phyloP scores from a whole-genome alignment of 129 eudicot species.

The Gnaphalium uliginosum region DNA sequence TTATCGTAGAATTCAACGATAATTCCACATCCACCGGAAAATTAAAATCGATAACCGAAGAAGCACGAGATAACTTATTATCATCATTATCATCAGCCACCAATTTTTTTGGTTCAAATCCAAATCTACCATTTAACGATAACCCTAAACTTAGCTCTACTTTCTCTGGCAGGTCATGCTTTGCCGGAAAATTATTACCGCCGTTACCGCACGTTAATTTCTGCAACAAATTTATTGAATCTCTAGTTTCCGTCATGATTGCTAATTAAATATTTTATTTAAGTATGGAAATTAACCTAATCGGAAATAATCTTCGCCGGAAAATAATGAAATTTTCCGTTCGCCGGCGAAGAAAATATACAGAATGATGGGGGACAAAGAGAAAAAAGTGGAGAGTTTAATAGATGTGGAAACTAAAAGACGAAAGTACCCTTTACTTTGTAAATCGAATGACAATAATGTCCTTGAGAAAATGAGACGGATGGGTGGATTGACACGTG shows the following conservation, averaged over 20 bases:
- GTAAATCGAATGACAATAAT: background rate
- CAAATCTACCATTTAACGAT: constrained; percentile 71
- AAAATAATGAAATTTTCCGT: background rate
- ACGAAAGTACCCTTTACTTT: constrained; percentile 24
- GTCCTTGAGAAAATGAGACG: background rate
- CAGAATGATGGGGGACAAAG: background rate
- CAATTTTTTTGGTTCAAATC: constrained; percentile 41
- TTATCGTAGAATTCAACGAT: background rate
- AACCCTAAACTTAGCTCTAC: constrained; percentile 66
- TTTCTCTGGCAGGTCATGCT: background rate
- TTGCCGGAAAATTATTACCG: constrained; percentile 11
- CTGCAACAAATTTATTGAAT: constrained; percentile 32
- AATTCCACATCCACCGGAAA: constrained; percentile 21
- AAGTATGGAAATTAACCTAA: background rate
- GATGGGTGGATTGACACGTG: constrained; percentile 18
- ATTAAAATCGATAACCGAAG: constrained; percentile 40
- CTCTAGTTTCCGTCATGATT: constrained; percentile 36
- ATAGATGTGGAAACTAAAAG: constrained; percentile 9
- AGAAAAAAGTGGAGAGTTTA: constrained; percentile 3
- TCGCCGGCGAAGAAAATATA: constrained; percentile 23
- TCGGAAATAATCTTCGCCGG: constrained; percentile 17
- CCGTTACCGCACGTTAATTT: constrained; percentile 27
- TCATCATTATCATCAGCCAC: background rate
- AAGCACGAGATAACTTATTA: constrained; percentile 28
- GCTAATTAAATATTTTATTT: background rate